phyloP scores from a whole-genome alignment of 78 protist species.

The Dictyostelium firmibasis region DNA sequence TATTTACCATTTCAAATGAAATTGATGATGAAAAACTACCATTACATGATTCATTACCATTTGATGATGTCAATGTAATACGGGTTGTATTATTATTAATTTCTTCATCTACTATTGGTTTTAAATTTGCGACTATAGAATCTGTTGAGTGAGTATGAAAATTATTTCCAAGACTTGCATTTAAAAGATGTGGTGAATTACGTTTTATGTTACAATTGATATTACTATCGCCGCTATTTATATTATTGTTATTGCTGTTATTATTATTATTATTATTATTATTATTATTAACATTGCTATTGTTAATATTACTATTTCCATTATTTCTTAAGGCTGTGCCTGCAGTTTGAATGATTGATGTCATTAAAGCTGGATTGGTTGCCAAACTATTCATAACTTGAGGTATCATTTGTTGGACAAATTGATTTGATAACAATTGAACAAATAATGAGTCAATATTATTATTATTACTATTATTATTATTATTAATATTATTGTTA shows the following conservation, averaged over 20 bases:
- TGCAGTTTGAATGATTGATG: constrained; percentile 57
- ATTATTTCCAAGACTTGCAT: constrained; percentile 10
- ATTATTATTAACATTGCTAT: background rate
- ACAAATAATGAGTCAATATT: constrained; percentile 51
- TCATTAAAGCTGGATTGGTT: constrained; percentile 68
- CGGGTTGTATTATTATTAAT: background rate
- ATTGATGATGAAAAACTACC: constrained; percentile 1
- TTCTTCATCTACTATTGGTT: background rate
- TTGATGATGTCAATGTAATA: constrained; percentile 3
- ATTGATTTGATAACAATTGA: constrained; percentile 45
- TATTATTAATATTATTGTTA: no score
- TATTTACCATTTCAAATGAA: background rate
- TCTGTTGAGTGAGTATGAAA: constrained; percentile 58
- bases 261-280: background rate
- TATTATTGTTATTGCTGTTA: background rate
- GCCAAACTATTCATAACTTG: constrained; percentile 67
- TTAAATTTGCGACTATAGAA: background rate
- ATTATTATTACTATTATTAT: background rate
- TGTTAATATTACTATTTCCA: background rate
- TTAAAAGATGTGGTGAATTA: background rate
- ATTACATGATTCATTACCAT: constrained; percentile 8
- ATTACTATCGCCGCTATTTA: background rate
- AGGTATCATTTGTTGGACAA: constrained; percentile 78
- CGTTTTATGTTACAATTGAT: background rate
- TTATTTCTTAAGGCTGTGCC: constrained; percentile 40